Evolutionary conservation across 805 yeast species (phyloP).

Genomic region (Candida andamanensis): DNA sequence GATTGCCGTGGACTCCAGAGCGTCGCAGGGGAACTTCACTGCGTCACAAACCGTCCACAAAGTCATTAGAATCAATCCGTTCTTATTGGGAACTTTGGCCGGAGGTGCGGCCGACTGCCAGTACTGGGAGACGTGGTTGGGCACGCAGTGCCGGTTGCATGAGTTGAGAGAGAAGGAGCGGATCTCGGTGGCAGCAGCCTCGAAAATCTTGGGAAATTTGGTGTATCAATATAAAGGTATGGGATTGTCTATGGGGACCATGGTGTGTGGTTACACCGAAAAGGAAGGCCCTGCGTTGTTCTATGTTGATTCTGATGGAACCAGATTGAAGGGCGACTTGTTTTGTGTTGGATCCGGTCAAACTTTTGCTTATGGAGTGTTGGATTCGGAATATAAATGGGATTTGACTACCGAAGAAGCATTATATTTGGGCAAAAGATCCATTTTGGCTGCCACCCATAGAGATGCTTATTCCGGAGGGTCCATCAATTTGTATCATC

Average conservation of each 20-base stretch:
- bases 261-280: constrained; percentile 95
- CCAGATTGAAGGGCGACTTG: constrained; percentile 88
- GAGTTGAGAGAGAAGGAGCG: constrained; percentile 93
- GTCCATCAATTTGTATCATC: constrained; percentile 87
- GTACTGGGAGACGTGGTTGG: constrained; percentile 98
- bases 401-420: constrained; percentile 92
- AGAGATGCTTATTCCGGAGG: constrained; percentile 99
- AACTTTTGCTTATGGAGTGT: constrained; percentile 97
- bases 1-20: constrained; percentile 97
- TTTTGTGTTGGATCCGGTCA: constrained; percentile 99
- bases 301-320: constrained; percentile 96
- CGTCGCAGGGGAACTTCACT: constrained; percentile 96
- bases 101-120: constrained; percentile 99
- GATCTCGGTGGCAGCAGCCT: constrained; percentile 94
- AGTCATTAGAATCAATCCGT: constrained; percentile 94
- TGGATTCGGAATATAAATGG: constrained; percentile 90
- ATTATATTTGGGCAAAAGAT: constrained; percentile 86
- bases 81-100: constrained; percentile 95
- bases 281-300: constrained; percentile 94
- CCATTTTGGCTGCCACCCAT: constrained; percentile 95
- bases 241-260: constrained; percentile 99
- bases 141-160: constrained; percentile 91
- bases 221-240: constrained; percentile 93
- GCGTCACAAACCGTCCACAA: constrained; percentile 97
- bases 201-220: constrained; percentile 85